phyloP scores from a whole-genome alignment of 805 yeast genomes.

The Kodamaea restingae region DNA sequence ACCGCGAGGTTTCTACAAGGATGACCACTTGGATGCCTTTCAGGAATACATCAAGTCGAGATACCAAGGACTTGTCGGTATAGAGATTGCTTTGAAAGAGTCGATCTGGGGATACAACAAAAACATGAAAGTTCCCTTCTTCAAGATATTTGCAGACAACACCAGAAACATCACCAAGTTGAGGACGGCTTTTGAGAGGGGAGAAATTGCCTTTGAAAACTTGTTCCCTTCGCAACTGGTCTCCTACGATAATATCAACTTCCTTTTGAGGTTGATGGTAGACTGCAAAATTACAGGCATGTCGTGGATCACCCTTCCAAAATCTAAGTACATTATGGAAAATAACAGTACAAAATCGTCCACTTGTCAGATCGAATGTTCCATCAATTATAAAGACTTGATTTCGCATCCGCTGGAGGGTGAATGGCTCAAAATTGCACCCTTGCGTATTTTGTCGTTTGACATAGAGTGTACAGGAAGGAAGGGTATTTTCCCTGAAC shows the following conservation, averaged over 20 bases:
- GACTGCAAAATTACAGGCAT: slow-evolving; percentile 92
- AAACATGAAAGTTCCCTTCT: slow-evolving; percentile 69
- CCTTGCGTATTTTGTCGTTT: slow-evolving; percentile 86
- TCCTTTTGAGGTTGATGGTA: slow-evolving; percentile 79
- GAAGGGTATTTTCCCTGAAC: slow-evolving; percentile 93
- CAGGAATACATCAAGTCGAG: slow-evolving; percentile 41
- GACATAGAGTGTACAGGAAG: slow-evolving; percentile 99
- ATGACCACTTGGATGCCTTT: slow-evolving; percentile 48
- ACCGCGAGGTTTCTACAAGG: slow-evolving; percentile 67
- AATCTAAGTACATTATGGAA: slow-evolving; percentile 56
- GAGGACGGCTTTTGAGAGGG: slow-evolving; percentile 80
- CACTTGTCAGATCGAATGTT: slow-evolving; percentile 81
- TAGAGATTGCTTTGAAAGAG: slow-evolving; percentile 70
- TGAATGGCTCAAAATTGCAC: slow-evolving; percentile 90
- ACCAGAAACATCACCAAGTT: slow-evolving; percentile 64
- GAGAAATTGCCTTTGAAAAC: slow-evolving; percentile 63
- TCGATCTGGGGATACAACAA: slow-evolving; percentile 94
- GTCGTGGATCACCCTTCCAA: slow-evolving; percentile 95
- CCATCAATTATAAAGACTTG: slow-evolving; percentile 62
- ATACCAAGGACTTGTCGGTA: slow-evolving; percentile 56
- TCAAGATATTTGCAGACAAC: slow-evolving; percentile 66
- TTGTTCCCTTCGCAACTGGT: slow-evolving; percentile 58
- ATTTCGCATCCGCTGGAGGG: slow-evolving; percentile 87
- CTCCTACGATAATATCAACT: slow-evolving; percentile 89
- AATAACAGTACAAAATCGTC: slow-evolving; percentile 47